Evolutionary conservation across 2,329 filamentous ascomycete genomes (phyloP).

Genomic region (Aureobasidium leucospermi): DNA sequence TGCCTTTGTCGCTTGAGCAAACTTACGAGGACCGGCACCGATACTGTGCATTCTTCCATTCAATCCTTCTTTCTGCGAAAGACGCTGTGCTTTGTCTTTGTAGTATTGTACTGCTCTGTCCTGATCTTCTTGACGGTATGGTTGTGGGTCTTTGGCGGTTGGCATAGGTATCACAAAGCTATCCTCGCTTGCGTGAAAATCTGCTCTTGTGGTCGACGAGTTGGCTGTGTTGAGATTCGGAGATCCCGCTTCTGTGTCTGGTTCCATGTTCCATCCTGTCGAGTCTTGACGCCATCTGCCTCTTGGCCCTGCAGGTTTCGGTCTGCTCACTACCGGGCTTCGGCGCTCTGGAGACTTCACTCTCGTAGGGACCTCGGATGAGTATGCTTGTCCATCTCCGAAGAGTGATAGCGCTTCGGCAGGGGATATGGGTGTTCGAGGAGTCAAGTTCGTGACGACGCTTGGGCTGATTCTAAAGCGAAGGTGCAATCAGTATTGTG

Average conservation of each 20-base stretch:
- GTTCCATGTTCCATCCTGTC: constrained; percentile 20
- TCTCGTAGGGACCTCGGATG: not conserved
- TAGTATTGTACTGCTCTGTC: constrained; percentile 27
- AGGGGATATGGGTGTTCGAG: constrained; percentile 23
- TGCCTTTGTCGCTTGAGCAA: constrained; percentile 14
- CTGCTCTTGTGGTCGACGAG: not conserved
- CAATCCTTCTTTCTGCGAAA: constrained; percentile 19
- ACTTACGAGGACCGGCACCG: constrained; percentile 15
- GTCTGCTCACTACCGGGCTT: not conserved
- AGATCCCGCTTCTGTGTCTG: constrained; percentile 13
- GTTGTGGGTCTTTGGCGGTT: constrained; percentile 28
- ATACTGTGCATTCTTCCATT: constrained; percentile 12
- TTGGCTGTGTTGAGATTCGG: not conserved
- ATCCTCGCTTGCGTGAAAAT: constrained; percentile 18
- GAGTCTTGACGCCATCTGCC: constrained; percentile 15
- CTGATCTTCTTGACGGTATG: constrained; percentile 26
- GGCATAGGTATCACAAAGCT: constrained; percentile 28
- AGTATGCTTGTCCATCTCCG: constrained; percentile 8
- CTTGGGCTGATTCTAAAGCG: constrained; percentile 24
- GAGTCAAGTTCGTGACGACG: constrained; percentile 17
- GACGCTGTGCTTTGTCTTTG: constrained; percentile 21
- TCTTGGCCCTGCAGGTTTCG: not conserved
- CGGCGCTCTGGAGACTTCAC: not conserved
- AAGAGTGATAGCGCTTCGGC: constrained; percentile 24
- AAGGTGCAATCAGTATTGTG: too few species aligned